Percentiles rank a stretch among this genome's conserved stretches.
Evolutionary conservation across 371 early-diverging fungal species (phyloP).

Genomic region (Apophysomyces ossiformis): DNA sequence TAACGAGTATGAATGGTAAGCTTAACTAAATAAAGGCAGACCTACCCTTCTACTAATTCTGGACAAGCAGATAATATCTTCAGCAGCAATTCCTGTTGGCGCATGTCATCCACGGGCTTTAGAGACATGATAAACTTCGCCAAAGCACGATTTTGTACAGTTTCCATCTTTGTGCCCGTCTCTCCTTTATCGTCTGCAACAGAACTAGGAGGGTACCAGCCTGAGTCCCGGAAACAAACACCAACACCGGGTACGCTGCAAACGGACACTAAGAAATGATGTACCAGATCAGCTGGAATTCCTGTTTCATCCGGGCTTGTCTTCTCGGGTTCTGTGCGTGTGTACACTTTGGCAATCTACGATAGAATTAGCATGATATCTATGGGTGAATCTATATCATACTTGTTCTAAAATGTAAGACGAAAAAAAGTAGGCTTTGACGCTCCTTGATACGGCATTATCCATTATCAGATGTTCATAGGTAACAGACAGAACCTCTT

Average conservation of each 20-base stretch:
- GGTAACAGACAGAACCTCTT: conserved; percentile 61
- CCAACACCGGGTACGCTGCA: conserved; percentile 79
- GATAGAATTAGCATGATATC: not conserved
- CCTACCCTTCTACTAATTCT: conserved; percentile 77
- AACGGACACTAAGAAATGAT: conserved; percentile 73
- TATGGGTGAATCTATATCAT: not conserved
- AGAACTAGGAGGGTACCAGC: conserved; percentile 73
- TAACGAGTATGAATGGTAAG: conserved; percentile 20
- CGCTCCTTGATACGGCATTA: conserved; percentile 52
- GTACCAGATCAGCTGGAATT: conserved; percentile 66
- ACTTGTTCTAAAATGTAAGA: conserved; percentile 69
- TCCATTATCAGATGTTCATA: conserved; percentile 73
- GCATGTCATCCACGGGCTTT: conserved; percentile 68
- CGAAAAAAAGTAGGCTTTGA: conserved; percentile 70
- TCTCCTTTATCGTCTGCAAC: conserved; percentile 20
- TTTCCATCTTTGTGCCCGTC: conserved; percentile 30
- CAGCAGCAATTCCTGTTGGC: conserved; percentile 71
- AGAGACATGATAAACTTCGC: conserved; percentile 63
- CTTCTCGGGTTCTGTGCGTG: conserved; percentile 51
- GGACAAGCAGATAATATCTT: conserved; percentile 74
- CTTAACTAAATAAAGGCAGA: not conserved
- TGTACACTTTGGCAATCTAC: conserved; percentile 63
- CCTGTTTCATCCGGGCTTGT: conserved; percentile 36
- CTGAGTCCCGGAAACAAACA: conserved; percentile 73
- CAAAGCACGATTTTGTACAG: conserved; percentile 64